A percentile compares a stretch with the other conserved stretches of the same genome.
These are phyloP conservation scores for Paratrypanosoma confusum DNA, from an alignment of 208 protist genomes.

Conservation along the genomic window DNA sequence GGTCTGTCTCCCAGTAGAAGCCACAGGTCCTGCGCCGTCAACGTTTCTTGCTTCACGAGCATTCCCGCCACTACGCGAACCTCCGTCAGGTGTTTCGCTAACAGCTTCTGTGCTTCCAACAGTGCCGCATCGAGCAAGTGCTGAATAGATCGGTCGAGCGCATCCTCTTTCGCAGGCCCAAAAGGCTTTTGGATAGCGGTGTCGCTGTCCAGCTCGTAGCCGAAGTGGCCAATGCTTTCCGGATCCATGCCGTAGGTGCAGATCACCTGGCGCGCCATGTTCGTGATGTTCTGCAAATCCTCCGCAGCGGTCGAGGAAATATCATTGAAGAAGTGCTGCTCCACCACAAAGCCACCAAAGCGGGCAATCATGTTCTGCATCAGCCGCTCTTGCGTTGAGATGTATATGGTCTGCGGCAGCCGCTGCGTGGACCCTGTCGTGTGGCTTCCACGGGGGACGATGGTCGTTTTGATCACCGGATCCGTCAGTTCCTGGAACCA, in stretches of 20 bases:
- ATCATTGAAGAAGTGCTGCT: slow-evolving; percentile 93
- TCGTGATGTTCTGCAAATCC: slow-evolving; percentile 85
- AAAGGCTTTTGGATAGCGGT: slow-evolving; percentile 90
- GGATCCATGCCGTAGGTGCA: slow-evolving; percentile 84
- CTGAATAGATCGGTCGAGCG: slow-evolving; percentile 87
- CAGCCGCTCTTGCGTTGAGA: slow-evolving; percentile 64
- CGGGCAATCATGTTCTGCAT: slow-evolving; percentile 42
- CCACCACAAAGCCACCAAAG: slow-evolving; percentile 89
- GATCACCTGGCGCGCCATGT: slow-evolving; percentile 71
- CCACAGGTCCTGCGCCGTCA: slow-evolving; percentile 73
- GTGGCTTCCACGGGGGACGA: slow-evolving; percentile 67
- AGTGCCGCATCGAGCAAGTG: slow-evolving; percentile 64
- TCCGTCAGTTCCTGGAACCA: slow-evolving; percentile 87
- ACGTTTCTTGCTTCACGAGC: slow-evolving; percentile 75
- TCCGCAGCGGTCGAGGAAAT: slow-evolving; percentile 76
- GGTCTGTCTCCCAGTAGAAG: slow-evolving; percentile 55
- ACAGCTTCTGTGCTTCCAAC: slow-evolving; percentile 39
- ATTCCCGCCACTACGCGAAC: slow-evolving; percentile 53
- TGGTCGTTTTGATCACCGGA: slow-evolving; percentile 89
- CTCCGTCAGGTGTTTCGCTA: slow-evolving; percentile 42
- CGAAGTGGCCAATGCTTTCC: slow-evolving; percentile 67
- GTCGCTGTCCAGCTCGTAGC: slow-evolving; percentile 55
- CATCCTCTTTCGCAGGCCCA: slow-evolving; percentile 84
- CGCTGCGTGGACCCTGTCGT: slow-evolving; percentile 65
- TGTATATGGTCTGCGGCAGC: slow-evolving; percentile 69